These are phyloP conservation scores for Suhomyces anneliseae DNA, from an alignment of 1,139 yeast species.

Conservation along the genomic window DNA sequence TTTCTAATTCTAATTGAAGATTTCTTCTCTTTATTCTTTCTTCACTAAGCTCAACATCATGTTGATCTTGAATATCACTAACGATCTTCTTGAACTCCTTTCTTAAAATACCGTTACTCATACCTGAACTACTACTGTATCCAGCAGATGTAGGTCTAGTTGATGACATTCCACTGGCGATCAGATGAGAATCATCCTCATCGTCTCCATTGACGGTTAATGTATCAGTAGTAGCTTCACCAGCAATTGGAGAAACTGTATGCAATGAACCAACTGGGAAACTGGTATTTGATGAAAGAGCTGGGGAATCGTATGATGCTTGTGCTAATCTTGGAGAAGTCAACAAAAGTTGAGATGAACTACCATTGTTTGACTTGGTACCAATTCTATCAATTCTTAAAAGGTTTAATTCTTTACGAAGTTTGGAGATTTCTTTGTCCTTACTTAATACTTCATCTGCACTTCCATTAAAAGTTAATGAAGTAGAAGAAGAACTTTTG, in stretches of 20 bases:
- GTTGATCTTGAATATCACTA: conserved; percentile 59
- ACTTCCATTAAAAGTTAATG: neutral
- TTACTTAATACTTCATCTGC: conserved; percentile 30
- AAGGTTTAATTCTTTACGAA: conserved; percentile 49
- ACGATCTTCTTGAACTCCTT: conserved; percentile 72
- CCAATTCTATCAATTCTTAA: conserved; percentile 53
- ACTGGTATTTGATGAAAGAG: conserved; percentile 13
- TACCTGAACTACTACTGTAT: conserved; percentile 9
- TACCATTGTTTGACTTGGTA: conserved; percentile 13
- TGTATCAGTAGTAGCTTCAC: conserved; percentile 15
- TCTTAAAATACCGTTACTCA: conserved; percentile 53
- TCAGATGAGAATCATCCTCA: conserved; percentile 18
- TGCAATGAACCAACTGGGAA: conserved; percentile 10
- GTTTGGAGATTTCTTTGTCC: conserved; percentile 45
- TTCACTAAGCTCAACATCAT: conserved; percentile 56
- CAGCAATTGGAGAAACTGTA: conserved; percentile 29
- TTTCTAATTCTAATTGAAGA: conserved; percentile 39
- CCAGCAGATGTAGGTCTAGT: conserved; percentile 21
- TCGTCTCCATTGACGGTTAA: conserved; percentile 14
- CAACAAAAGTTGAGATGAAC: conserved; percentile 4
- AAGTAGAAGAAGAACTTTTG: conserved; percentile 1
- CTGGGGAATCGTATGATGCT: conserved; percentile 7
- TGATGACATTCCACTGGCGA: conserved; percentile 13
- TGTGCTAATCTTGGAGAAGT: conserved; percentile 14
- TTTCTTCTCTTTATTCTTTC: conserved; percentile 58